A percentile compares a stretch with the other conserved stretches of the same genome.
phyloP scores from a whole-genome alignment of 2,329 filamentous ascomycete species.

The Raffaelea ambrosiae region DNA sequence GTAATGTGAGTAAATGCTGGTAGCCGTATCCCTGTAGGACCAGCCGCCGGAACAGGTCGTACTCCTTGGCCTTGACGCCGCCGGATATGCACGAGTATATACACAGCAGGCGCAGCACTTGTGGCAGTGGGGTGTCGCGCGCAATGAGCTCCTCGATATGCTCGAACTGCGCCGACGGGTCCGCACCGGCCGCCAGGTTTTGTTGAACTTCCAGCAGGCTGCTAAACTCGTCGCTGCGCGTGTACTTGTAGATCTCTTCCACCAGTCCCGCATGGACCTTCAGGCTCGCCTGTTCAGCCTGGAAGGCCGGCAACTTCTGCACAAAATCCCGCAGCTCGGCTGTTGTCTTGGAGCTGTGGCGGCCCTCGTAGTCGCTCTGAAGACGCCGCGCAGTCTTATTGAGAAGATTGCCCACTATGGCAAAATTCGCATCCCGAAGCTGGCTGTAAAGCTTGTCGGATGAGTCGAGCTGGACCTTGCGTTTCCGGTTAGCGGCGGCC shows the following conservation, averaged over 20 bases:
- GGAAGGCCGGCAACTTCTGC: slow-evolving; percentile 83
- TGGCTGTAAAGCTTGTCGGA: slow-evolving; percentile 84
- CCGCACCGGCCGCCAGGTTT: slow-evolving; percentile 82
- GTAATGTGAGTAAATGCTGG: slow-evolving; percentile 85
- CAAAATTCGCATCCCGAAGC: slow-evolving; percentile 87
- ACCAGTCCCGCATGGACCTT: slow-evolving; percentile 86
- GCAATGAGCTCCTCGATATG: slow-evolving; percentile 92
- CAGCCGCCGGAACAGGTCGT: slow-evolving; percentile 80
- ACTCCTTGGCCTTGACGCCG: slow-evolving; percentile 79
- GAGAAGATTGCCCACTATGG: slow-evolving; percentile 78
- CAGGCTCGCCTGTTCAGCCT: slow-evolving; percentile 88
- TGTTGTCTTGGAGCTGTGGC: slow-evolving; percentile 78
- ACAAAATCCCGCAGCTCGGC: slow-evolving; percentile 92
- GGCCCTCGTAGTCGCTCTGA: slow-evolving; percentile 77
- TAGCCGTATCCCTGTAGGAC: slow-evolving; percentile 91
- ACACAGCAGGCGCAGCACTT: slow-evolving; percentile 77
- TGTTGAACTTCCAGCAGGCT: slow-evolving; percentile 89
- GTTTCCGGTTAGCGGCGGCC: slow-evolving; percentile 57
- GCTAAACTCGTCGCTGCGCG: slow-evolving; percentile 80
- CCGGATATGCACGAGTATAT: slow-evolving; percentile 86
- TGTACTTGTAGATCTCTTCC: slow-evolving; percentile 92
- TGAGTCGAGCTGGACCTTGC: slow-evolving; percentile 81
- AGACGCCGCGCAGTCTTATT: slow-evolving; percentile 86
- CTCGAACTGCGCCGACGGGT: slow-evolving; percentile 82
- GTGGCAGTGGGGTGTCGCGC: slow-evolving; percentile 70